Conservation (phyloP, 192 early-diverging fungal genomes). For the Coemansia javaensis region DNA sequence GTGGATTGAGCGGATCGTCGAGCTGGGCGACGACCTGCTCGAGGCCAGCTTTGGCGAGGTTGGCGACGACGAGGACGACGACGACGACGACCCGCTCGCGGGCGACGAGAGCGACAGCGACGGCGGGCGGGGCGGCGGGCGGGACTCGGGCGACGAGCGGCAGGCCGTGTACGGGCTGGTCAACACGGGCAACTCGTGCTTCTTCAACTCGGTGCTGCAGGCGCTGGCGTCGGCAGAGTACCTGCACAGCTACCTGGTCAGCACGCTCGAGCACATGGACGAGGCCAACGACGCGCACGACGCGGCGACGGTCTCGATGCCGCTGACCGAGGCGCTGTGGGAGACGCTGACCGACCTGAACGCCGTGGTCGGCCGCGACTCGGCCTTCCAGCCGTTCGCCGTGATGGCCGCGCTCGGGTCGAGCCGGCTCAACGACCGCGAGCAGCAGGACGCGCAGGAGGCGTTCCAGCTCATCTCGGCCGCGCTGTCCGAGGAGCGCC, state of each 20-base stretch:
- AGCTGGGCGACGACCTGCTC: slow-evolving; percentile 47
- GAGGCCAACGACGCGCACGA: slow-evolving; percentile 33
- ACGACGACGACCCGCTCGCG: slow-evolving; percentile 24
- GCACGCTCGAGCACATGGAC: slow-evolving; percentile 48
- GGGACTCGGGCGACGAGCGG: slow-evolving; percentile 16
- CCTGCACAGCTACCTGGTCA: slow-evolving; percentile 44
- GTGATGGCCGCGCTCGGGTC: slow-evolving; percentile 61
- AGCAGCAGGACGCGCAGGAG: slow-evolving; percentile 89
- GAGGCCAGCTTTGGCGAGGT: slow-evolving; percentile 37
- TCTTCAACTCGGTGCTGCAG: slow-evolving; percentile 89
- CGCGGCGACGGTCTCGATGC: slow-evolving; percentile 27
- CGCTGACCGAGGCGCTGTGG: slow-evolving; percentile 51
- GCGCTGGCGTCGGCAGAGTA: slow-evolving; percentile 54
- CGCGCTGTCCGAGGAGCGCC: slow-evolving; percentile 60
- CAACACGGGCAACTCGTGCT: slow-evolving; percentile 91
- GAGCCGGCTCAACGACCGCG: slow-evolving; percentile 58
- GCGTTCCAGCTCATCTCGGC: slow-evolving; percentile 76
- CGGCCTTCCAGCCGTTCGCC: slow-evolving; percentile 57
- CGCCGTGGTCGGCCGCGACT: slow-evolving; percentile 35
- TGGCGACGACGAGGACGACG: slow-evolving; percentile 37
- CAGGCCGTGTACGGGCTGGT: slow-evolving; percentile 67
- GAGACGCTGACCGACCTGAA: slow-evolving; percentile 53
- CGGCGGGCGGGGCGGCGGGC: not conserved
- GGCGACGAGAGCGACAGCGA: slow-evolving; percentile 25
- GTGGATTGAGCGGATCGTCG: slow-evolving; percentile 43